Base-by-base conservation (phyloP, 768 basidiomycete species). In the Russula griseocarnosa region DNA sequence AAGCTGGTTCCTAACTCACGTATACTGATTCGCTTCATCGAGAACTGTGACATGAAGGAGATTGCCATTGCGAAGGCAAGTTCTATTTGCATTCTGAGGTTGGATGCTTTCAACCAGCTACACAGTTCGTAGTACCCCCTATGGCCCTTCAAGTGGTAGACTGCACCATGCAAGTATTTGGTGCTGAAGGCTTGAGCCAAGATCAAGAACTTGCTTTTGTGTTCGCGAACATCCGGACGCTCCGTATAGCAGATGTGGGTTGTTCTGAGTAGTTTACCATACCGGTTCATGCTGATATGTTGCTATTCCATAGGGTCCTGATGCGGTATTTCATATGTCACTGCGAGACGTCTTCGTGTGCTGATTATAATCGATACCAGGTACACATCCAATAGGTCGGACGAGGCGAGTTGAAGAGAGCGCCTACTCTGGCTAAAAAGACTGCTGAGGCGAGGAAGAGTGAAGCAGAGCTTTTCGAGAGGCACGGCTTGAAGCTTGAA, bases 301-400 rank as follows among this genome's bases (percentile, higher is more conserved):
- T 63, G 50, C 67, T 49, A 54, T 65, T 53, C 60, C 66, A 26
- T 69, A 89, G 88, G 90, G 90, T 20, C 90, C 90, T 47, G 90
- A 92, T 71, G 90, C 87, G 70, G 88, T 86, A 66, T 67, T 82
- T 75, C 60, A 51, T 49, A 11, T 58, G 55, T 44, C 24, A 55
- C 51, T 49, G 10, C 34, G 3, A 46, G 13, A 30, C n/a, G 26
- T 18, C 22, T 13, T 24, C 22, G 18, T 28, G 38, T 40, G 32
- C 60, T 69, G 32, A 67, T 51, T 34, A 11, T 56, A 18, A 34
- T 49, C 56, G 65, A 22, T 67, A 75, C 47, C 75, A 92, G 82
- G 92, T 97, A 3, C 95, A 98, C 76, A 88, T 97, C 57, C 93
- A 95, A 73, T 95, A 98, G 76, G 90, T 98, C 49, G 96, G 95